Evolutionary conservation across 345 rosid genomes (phyloP), one percentile per base, ranked within the genome.

Genomic region (Fremontodendron californicum): DNA sequence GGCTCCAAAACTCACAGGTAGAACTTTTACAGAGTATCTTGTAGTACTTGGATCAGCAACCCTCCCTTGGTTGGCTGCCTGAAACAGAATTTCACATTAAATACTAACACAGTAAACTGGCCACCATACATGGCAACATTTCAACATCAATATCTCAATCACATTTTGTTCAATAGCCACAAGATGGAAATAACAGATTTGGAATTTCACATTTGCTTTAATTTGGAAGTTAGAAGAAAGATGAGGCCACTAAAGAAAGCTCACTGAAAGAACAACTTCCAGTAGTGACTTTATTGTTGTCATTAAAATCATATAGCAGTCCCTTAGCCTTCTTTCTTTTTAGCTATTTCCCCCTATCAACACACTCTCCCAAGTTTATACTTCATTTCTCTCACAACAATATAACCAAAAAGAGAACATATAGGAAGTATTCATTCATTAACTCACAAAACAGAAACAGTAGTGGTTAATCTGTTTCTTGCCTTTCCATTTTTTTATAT

Each of bases 21-120:
- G 80, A 84, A 93, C 97, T 88, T 91, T 90, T 21, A 90, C 98
- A 51, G 94, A 84, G 73, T 89, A 91, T 72, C 85, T 89, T 16
- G 91, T 90, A 82, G 86, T 73, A 70, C 81, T 89, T 71, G 91
- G 89, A 84, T 93, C 98, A 27, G 80, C 86, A 46, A 75, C 86
- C 86, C 79, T 90, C 80, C 92, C 97, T 61, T 84, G 83, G 71
- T 43, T 84, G 78, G 87, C 87, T 31, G 94, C 96, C 98, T 90
- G 90, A 77, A 82, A 46, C 58, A 69, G 37, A 79, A 55, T 40
- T 55, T 42, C 54, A 81, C 21, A 74, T 62, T 39, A 74, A 42
- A 23, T 60, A 23, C 31, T 13, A 72, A 25, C 55, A 31, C 54
- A 40, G 76, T 55, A 73, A 35, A 10, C 35, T 19, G 25, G 35